phyloP scores from a whole-genome alignment of 148 eudicot species.

The Arctostaphylos glauca region DNA sequence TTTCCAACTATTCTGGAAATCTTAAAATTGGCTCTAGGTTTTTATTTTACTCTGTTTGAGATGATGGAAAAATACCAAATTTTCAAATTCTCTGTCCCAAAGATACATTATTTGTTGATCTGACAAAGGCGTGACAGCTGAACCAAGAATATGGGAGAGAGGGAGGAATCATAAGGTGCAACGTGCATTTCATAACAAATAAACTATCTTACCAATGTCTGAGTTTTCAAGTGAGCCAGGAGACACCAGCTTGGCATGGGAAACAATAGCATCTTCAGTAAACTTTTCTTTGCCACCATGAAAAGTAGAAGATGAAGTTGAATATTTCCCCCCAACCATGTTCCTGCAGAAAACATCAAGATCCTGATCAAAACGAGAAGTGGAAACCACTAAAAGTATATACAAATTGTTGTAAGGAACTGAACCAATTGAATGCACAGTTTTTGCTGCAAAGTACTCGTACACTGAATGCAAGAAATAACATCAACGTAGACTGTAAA shows the following conservation, averaged over 20 bases:
- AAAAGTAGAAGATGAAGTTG: constrained; percentile 31
- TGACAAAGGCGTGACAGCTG: background rate
- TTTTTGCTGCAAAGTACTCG: background rate
- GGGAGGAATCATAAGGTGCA: background rate
- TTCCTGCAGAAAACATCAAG: background rate
- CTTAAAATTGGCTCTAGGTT: background rate
- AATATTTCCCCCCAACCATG: constrained; percentile 20
- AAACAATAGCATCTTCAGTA: constrained; percentile 17
- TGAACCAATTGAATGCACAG: background rate
- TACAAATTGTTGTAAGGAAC: background rate
- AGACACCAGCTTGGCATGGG: constrained; percentile 22
- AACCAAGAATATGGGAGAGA: background rate
- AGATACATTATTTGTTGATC: background rate
- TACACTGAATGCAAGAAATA: background rate
- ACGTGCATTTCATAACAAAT: background rate
- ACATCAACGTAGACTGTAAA: background rate
- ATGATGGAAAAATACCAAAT: background rate
- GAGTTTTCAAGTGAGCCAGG: constrained; percentile 28
- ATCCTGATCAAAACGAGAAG: background rate
- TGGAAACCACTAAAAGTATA: background rate
- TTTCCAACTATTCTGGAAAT: background rate
- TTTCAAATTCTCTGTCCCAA: background rate
- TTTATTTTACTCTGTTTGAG: background rate
- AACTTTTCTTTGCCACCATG: constrained; percentile 39
- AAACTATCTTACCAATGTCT: constrained; percentile 32